Conservation (phyloP, 1,139 yeast species). For the Hyphopichia fennica region DNA sequence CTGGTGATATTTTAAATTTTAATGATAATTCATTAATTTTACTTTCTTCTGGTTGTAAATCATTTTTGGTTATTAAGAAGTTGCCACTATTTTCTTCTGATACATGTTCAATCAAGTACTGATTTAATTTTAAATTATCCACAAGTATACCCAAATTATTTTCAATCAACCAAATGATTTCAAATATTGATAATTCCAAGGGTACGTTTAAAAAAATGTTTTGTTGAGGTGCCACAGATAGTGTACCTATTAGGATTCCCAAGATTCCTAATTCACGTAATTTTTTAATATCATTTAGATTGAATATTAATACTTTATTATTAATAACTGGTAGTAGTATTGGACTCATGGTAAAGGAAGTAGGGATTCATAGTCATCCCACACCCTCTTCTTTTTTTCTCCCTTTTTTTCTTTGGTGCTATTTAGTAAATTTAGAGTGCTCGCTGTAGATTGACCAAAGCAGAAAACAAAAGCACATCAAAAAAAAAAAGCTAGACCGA, state of each 20-base stretch:
- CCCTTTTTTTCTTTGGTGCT: too few species aligned
- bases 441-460: too few species aligned
- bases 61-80: background rate
- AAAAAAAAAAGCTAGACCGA: too few species aligned
- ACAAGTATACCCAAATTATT: constrained; percentile 39
- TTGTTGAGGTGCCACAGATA: constrained; percentile 90
- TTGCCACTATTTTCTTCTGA: background rate
- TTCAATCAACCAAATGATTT: constrained; percentile 63
- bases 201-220: constrained; percentile 85
- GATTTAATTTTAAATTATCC: constrained; percentile 23
- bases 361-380: too few species aligned
- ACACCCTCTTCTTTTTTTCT: too few species aligned
- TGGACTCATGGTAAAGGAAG: too few species aligned
- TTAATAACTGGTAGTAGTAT: constrained; percentile 39
- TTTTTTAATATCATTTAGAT: constrained; percentile 48
- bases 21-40: background rate
- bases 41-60: background rate
- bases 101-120: background rate
- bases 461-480: too few species aligned
- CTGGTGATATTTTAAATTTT: background rate
- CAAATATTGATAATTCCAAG: constrained; percentile 69
- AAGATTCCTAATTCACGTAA: constrained; percentile 59
- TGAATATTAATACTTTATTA: constrained; percentile 49
- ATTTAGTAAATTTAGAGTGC: too few species aligned
- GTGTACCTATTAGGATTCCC: constrained; percentile 79